A percentile compares a stretch with the other conserved stretches of the same genome.
These are phyloP conservation scores for Quercus ilex DNA, from an alignment of 306 rosid genomes.

Conservation along the genomic window DNA sequence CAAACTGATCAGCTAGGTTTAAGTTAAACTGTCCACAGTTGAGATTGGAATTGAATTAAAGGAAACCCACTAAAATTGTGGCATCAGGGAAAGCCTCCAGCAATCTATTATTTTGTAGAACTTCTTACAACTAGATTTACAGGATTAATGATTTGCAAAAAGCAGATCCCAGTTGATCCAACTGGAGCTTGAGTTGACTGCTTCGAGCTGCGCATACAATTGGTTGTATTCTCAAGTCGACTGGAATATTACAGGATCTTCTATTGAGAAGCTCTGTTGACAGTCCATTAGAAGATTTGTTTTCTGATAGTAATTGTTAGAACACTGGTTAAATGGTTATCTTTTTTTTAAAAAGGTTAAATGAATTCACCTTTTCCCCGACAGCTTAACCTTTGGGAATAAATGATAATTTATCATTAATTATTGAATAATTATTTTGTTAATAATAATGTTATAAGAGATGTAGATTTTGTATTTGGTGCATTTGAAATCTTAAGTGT, in stretches of 20 bases:
- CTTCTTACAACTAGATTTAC: not conserved
- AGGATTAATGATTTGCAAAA: not conserved
- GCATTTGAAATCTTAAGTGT: not conserved
- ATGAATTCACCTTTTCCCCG: too few relatives aligned
- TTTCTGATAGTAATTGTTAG: not conserved
- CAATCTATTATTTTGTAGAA: not conserved
- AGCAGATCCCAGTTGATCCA: not conserved
- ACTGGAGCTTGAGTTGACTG: not conserved
- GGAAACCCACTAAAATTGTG: not conserved
- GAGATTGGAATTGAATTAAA: not conserved
- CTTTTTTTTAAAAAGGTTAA: too few relatives aligned
- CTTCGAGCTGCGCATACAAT: not conserved
- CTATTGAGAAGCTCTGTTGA: not conserved
- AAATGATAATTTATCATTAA: too few relatives aligned
- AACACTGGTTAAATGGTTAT: too few relatives aligned
- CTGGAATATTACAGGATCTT: not conserved
- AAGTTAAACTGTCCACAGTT: not conserved
- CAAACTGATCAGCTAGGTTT: not conserved
- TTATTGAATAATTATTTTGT: not conserved
- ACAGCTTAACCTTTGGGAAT: too few relatives aligned
- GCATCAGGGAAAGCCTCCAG: not conserved
- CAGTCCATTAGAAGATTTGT: constrained; percentile 5
- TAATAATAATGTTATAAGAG: not conserved
- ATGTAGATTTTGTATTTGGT: not conserved
- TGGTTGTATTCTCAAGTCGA: not conserved